Evolutionary conservation across 148 eudicot species (phyloP).

Genomic region (Oxyria digyna): DNA sequence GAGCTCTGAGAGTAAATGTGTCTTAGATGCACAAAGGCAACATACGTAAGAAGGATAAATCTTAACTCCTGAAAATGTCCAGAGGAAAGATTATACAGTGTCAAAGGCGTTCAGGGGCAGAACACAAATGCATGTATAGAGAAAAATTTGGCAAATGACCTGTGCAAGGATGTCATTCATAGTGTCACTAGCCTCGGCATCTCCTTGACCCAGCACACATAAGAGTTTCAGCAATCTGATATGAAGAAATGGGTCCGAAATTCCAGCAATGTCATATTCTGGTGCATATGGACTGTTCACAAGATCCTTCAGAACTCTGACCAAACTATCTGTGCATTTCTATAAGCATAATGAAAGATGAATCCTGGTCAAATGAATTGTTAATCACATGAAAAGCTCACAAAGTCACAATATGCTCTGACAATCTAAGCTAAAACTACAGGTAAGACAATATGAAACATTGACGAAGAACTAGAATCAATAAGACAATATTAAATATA

Average conservation of each 20-base stretch:
- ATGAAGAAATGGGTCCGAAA: constrained; percentile 92
- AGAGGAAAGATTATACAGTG: neutral
- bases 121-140: neutral
- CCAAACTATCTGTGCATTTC: constrained; percentile 89
- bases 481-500: neutral
- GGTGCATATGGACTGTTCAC: constrained; percentile 95
- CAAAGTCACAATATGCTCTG: neutral
- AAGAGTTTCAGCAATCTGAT: constrained; percentile 74
- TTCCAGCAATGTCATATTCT: constrained; percentile 88
- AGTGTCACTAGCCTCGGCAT: constrained; percentile 88
- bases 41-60: neutral
- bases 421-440: neutral
- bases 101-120: neutral
- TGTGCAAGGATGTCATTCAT: constrained; percentile 99
- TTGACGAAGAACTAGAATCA: neutral
- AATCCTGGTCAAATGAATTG: neutral
- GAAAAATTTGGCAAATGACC: constrained; percentile 32
- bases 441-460: neutral
- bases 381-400: neutral
- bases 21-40: neutral
- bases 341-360: constrained; percentile 20
- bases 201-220: constrained; percentile 83
- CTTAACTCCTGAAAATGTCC: neutral
- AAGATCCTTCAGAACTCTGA: constrained; percentile 76
- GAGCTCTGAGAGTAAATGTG: neutral